Evolutionary conservation across 2,329 filamentous ascomycete genomes (phyloP).

Genomic region (Aspergillus sp.): DNA sequence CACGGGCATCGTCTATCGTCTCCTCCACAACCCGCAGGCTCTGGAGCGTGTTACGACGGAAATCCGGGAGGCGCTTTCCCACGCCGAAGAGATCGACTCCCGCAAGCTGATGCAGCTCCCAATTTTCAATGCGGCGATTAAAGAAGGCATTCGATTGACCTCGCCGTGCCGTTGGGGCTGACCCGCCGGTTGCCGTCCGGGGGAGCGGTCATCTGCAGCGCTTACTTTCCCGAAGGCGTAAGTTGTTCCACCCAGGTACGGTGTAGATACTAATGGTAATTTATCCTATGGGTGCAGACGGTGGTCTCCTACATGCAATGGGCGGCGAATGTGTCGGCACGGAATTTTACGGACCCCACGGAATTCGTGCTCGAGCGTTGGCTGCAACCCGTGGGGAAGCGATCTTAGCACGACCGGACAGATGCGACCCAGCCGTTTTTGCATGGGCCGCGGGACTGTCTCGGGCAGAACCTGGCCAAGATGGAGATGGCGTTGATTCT

Average conservation of each 20-base stretch:
- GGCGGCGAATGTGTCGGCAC: neutral
- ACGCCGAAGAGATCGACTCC: neutral
- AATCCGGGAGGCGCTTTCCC: neutral
- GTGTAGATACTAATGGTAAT: neutral
- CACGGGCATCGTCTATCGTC: constrained; percentile 1
- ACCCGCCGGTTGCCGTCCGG: constrained; percentile 4
- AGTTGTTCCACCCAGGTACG: neutral
- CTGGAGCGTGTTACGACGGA: neutral
- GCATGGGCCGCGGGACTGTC: constrained; percentile 10
- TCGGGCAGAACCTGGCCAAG: constrained; percentile 9
- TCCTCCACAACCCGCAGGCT: constrained; percentile 1
- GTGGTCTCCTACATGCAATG: constrained; percentile 5
- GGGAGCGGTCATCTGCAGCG: constrained; percentile 6
- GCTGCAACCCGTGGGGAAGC: neutral
- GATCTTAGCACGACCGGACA: constrained; percentile 4
- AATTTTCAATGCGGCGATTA: constrained; percentile 7
- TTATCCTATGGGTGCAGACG: no score
- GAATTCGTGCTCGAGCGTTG: constrained; percentile 10
- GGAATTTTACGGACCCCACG: constrained; percentile 3
- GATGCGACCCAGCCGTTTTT: constrained; percentile 12
- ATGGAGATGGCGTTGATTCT: constrained; percentile 10
- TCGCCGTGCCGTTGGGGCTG: constrained; percentile 5
- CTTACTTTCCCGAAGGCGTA: constrained; percentile 5
- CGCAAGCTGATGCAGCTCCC: neutral
- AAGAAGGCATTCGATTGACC: constrained; percentile 11